phyloP scores from a whole-genome alignment of 2,329 filamentous ascomycete species.

The Sordariomycetes sp. region DNA sequence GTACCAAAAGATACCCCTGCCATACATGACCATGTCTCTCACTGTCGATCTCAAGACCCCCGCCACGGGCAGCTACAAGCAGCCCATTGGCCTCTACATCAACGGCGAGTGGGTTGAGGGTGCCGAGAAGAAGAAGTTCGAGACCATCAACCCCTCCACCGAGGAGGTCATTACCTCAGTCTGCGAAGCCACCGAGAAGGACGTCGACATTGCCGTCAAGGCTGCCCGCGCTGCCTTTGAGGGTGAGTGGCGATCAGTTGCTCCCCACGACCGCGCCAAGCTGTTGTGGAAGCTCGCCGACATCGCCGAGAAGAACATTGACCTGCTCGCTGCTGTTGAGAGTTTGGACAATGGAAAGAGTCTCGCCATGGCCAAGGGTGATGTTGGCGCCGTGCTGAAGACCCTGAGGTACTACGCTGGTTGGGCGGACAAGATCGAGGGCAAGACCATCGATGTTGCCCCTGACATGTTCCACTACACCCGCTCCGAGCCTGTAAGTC shows the following conservation, averaged over 20 bases:
- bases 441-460: conserved; percentile 75
- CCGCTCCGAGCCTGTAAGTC: conserved; percentile 55
- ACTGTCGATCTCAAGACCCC: conserved; percentile 60
- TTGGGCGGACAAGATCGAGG: conserved; percentile 86
- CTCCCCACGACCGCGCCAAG: conserved; percentile 62
- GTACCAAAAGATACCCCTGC: background rate
- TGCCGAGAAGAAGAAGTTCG: conserved; percentile 82
- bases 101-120: conserved; percentile 80
- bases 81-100: conserved; percentile 66
- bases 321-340: conserved; percentile 73
- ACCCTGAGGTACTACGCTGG: conserved; percentile 70
- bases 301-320: conserved; percentile 67
- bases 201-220: conserved; percentile 69
- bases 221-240: conserved; percentile 84
- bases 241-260: conserved; percentile 56
- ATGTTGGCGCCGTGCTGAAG: conserved; percentile 58
- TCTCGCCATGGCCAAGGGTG: conserved; percentile 64
- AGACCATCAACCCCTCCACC: conserved; percentile 80
- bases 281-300: conserved; percentile 70
- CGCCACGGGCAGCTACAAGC: conserved; percentile 47
- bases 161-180: conserved; percentile 81
- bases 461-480: conserved; percentile 80
- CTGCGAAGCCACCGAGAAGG: conserved; percentile 80
- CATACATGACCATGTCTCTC: conserved; percentile 28
- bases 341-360: conserved; percentile 85